Evolutionary conservation across 2,329 filamentous ascomycete genomes (phyloP).

Genomic region (Sclerotinia glacialis): DNA sequence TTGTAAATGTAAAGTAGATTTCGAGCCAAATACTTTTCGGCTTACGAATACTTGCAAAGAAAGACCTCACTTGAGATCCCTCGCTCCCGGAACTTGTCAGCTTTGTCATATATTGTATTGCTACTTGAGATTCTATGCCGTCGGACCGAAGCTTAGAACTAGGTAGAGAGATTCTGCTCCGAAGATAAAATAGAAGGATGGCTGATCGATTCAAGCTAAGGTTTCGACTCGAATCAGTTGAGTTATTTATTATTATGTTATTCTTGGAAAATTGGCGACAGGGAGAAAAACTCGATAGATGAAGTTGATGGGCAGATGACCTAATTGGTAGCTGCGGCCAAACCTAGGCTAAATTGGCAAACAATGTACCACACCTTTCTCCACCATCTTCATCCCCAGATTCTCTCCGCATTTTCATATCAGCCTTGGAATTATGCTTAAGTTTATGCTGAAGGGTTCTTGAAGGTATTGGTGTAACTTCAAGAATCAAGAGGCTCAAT

Average conservation of each 20-base stretch:
- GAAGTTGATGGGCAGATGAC: background rate
- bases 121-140: background rate
- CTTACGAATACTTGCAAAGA: too few relatives aligned
- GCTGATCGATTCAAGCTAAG: background rate
- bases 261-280: background rate
- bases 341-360: constrained; percentile 10
- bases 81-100: too few relatives aligned
- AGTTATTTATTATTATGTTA: background rate
- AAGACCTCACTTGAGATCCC: too few relatives aligned
- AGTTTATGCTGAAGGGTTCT: background rate
- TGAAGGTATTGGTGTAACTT: background rate
- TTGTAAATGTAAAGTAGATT: too few relatives aligned
- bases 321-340: background rate
- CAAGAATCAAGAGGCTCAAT: background rate
- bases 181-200: background rate
- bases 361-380: background rate
- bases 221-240: background rate
- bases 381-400: constrained; percentile 10
- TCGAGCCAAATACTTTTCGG: too few relatives aligned
- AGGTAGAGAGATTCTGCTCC: background rate
- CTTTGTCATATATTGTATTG: background rate
- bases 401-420: constrained; percentile 11
- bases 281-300: background rate
- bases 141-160: background rate
- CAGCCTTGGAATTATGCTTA: background rate